phyloP scores from a whole-genome alignment of 2,329 filamentous ascomycete genomes.

The Orbilia quercus region DNA sequence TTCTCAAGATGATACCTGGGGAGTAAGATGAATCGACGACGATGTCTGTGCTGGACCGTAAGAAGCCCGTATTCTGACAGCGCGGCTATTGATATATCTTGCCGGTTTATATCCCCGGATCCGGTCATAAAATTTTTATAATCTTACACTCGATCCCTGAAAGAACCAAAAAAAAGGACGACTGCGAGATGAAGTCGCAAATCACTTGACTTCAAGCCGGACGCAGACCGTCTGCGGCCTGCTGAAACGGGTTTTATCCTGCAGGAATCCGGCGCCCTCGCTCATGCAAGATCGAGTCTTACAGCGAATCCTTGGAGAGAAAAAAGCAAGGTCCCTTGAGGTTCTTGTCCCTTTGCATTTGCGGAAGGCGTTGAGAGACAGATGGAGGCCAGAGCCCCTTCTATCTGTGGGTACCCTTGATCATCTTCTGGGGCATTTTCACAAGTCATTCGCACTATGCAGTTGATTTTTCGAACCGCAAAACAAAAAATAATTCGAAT shows the following conservation, averaged over 20 bases:
- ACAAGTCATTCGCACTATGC: conserved; percentile 29
- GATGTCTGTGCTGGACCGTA: conserved; percentile 33
- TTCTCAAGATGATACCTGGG: conserved; percentile 11
- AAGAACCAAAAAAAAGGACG: conserved; percentile 7
- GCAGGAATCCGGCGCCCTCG: conserved; percentile 54
- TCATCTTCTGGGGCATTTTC: conserved; percentile 22
- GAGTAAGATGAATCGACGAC: background rate
- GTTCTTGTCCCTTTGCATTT: conserved; percentile 25
- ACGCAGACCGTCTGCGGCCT: conserved; percentile 47
- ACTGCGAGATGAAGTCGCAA: conserved; percentile 44
- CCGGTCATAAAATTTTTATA: conserved; percentile 40
- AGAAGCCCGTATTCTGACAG: conserved; percentile 19
- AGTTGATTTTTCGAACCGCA: conserved; percentile 27
- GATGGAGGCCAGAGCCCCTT: conserved; percentile 20
- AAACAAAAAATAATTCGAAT: conserved; percentile 39
- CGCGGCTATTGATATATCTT: conserved; percentile 38
- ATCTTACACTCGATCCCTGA: conserved; percentile 22
- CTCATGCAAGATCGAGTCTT: conserved; percentile 56
- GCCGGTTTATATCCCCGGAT: conserved; percentile 49
- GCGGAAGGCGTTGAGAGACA: conserved; percentile 2
- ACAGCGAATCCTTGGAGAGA: conserved; percentile 41
- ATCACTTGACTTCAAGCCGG: conserved; percentile 54
- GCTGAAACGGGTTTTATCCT: conserved; percentile 49
- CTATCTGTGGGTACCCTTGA: conserved; percentile 20
- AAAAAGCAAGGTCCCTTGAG: conserved; percentile 33